Evolutionary conservation across 1,284 basidiomycete species (phyloP).

Genomic region (Leccinum pallidistipes): DNA sequence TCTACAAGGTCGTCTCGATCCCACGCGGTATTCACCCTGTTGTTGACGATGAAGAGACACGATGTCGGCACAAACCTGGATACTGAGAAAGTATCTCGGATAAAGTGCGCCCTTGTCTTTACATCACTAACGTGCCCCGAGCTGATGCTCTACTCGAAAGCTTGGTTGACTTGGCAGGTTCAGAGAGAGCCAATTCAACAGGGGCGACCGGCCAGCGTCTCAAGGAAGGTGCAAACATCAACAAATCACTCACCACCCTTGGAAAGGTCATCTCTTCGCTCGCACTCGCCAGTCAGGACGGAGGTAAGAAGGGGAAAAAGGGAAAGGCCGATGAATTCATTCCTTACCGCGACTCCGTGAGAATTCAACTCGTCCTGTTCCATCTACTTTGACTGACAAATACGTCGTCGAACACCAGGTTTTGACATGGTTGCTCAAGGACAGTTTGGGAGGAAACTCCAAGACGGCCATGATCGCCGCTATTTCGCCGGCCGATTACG

Average conservation of each 20-base stretch:
- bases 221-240: slow-evolving; percentile 97
- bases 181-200: slow-evolving; percentile 94
- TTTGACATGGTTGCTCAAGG: slow-evolving; percentile 96
- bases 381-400: slow-evolving; percentile 7
- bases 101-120: slow-evolving; percentile 57
- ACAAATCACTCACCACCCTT: slow-evolving; percentile 95
- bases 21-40: slow-evolving; percentile 95
- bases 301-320: slow-evolving; percentile 79
- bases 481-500: slow-evolving; percentile 96
- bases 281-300: slow-evolving; percentile 71
- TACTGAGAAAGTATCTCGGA: slow-evolving; percentile 96
- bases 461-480: slow-evolving; percentile 99
- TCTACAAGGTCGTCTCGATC: slow-evolving; percentile 82
- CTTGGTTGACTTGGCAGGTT: slow-evolving; percentile 95
- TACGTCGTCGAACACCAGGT: slow-evolving; percentile 49
- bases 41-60: slow-evolving; percentile 88
- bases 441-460: slow-evolving; percentile 93
- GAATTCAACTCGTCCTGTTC: slow-evolving; percentile 24
- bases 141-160: slow-evolving; percentile 38
- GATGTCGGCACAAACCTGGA: slow-evolving; percentile 83
- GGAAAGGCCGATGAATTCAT: slow-evolving; percentile 87
- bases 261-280: slow-evolving; percentile 96
- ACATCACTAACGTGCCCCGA: not conserved
- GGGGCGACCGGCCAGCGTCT: slow-evolving; percentile 94
- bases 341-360: slow-evolving; percentile 91